Base-by-base conservation (phyloP, 2,329 filamentous ascomycete genomes). In the Paramyrothecium roridum region DNA sequence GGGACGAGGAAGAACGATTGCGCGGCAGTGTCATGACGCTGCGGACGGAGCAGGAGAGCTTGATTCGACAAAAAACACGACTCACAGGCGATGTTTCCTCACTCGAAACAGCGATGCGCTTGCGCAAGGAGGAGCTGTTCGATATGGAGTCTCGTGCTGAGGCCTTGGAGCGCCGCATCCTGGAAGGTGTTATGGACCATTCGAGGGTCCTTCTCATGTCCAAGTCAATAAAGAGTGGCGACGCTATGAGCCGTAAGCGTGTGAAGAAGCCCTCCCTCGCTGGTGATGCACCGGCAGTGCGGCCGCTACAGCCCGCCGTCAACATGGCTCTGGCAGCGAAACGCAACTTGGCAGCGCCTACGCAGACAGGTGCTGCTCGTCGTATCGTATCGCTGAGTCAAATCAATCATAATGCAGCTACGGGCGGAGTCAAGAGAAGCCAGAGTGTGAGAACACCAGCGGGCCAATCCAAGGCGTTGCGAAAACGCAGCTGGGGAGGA, bases 181-280 rank as follows among this genome's bases (percentile, higher is more conserved):
- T 99, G 33, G 93, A 98, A 61, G 93, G 93, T 23, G 91, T 98
- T 59, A 96, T 99, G 76, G 93, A 98, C 64, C 93, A 98, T 70
- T 97, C 93, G 20, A 89, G 93, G 8, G 87, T 93, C 23, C 80
- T 97, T n/a, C 83, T 98, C 56, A 89, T 95, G 77, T 79, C 85
- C 61, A 88, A 90, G 75, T 76, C 82, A 3, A 76, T 71, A 61
- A 79, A 77, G 63, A 73, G 73, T 12, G 73, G 77, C 12, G 82
- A 85, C 53, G 73, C 77, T 57, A 85, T 85, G 82, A 84, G 74
- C 68, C 80, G 82, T 52, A 85, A 85, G 71, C 77, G 83, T 8
- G 71, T 79, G 56, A 74, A 78, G 63, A 79, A 78, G 56, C 69
- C 72, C 8, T 43, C 37, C 37, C 13, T 43, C 7, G 59, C 57